Evolutionary conservation across 495 filamentous ascomycete species (phyloP), one percentile per base, ranked within the genome.

Genomic region (Penicillium manginii): DNA sequence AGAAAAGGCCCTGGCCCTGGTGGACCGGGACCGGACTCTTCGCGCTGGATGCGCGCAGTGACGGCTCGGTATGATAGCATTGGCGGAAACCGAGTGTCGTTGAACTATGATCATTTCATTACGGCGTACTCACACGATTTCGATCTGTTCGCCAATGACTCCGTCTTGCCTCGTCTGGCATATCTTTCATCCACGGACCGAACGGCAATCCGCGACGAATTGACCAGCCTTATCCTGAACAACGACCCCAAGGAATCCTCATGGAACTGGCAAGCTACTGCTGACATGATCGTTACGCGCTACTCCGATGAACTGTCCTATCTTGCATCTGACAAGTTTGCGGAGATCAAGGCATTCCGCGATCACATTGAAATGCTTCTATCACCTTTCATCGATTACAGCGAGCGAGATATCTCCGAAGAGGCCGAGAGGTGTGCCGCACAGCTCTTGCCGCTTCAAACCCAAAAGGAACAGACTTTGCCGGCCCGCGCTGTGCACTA

Each of bases 61-160:
- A 69, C 80, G 0, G 70, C 78, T 40, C 78, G 86, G n/a, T 90
- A 87, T 64, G 55, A 81, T 22, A 83, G 81, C 0, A 85, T 90
- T 46, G 83, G 83, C 0, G 79, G 78, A 0, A 66, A 70, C 5
- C 72, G 86, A 35, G 81, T 84, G 0, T 50, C 39, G n/a, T 54
- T 89, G 32, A 84, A 89, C 67, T 88, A 83, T 57, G 83, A 84
- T 0, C 66, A 78, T 50, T 84, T 89, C 68, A 81, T 88, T 14
- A 84, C 82, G 0, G 83, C 79, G 1, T 86, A 81, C 57, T 78
- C 75, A 40, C 83, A 86, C 59, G 75, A 72, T 6, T 49, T 84
- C 32, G 81, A 87, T 57, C 58, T 88, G n/a, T 84, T 83, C 62
- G 56, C 58, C 2, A 46, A 64, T 1, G 51, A 68, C 33, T 56